phyloP scores from a whole-genome alignment of 805 yeast species.

The Saccharomycopsis fermentans region DNA sequence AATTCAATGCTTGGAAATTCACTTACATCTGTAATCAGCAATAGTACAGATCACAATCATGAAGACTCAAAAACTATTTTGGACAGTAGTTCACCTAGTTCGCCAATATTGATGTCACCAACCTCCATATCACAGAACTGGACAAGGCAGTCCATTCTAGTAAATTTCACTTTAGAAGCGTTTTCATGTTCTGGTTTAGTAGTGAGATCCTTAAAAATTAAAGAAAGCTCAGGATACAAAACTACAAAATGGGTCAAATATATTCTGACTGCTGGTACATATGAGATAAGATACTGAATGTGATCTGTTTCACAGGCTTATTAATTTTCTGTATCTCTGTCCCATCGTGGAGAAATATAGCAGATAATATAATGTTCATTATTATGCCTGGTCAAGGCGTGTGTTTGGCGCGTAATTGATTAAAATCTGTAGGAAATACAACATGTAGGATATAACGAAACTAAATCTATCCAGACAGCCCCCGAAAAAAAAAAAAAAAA shows the following conservation, averaged over 20 bases:
- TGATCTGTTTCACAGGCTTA: neutral
- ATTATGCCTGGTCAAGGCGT: too few relatives aligned
- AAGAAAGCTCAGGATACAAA: slow-evolving; percentile 47
- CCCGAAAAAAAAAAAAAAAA: neutral
- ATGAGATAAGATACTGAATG: slow-evolving; percentile 59
- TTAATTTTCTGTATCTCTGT: too few relatives aligned
- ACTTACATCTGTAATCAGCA: neutral
- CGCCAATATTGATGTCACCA: neutral
- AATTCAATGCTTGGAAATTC: neutral
- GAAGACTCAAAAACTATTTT: neutral
- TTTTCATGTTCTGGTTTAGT: slow-evolving; percentile 67
- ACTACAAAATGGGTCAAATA: slow-evolving; percentile 88
- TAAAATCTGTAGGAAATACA: too few relatives aligned
- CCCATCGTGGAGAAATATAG: too few relatives aligned
- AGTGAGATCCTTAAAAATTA: slow-evolving; percentile 62
- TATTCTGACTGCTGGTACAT: slow-evolving; percentile 63
- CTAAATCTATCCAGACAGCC: neutral
- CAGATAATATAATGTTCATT: too few relatives aligned
- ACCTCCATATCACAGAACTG: slow-evolving; percentile 26
- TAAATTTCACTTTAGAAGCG: slow-evolving; percentile 62
- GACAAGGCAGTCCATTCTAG: slow-evolving; percentile 67
- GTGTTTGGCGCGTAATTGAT: too few relatives aligned
- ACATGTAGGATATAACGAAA: neutral
- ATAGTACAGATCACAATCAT: neutral
- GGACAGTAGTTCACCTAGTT: neutral